Base-by-base conservation (phyloP, 73 alveolate genomes). In the Paramecium pentaurelia region DNA sequence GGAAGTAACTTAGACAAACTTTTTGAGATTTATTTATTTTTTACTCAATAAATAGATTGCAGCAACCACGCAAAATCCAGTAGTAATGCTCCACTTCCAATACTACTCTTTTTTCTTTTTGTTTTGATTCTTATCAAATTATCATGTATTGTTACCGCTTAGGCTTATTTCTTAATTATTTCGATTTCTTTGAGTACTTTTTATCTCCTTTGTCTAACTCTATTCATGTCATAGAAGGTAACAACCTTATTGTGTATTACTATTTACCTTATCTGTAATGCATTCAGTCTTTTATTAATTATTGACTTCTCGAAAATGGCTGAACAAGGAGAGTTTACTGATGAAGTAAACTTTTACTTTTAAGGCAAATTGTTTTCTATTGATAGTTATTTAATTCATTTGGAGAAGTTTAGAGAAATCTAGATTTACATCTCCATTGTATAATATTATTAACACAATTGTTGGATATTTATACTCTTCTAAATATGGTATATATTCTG, bases 181-280 rank as follows among this genome's bases (percentile, higher is more conserved):
- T 80, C 91, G 3, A 80, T 80, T 49, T 80, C 91, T 27, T 80
- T 49, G 2, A 80, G 75, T 2, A 80, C 58, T 80, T 80, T 80
- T 27, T 60, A 22, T 27, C 91, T 80, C 30, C 77, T 80, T 47
- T 80, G 22, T 80, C 75, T 80, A 1, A 80, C 73, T 47, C 91
- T 80, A 45, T 80, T 80, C 91, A 80, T 80, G 36, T 80, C 91
- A 45, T 80, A 80, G 32, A 80, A 80, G 4, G 91, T 80, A 3
- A 80, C 91, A 32, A 80, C 75, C 91, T 80, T 25, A 44, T 3
- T 80, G 6, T 8, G 22, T 34, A 36, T 54, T 22, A 44, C 25
- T 27, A 40, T 45, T 18, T 80, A 80, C 91, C 45, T 80, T 80
- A 20, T 80, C 91, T 20, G 91, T 80, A 44, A 80, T 80, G 77